These are phyloP conservation scores for Vanrija pseudolonga DNA, from an alignment of 1,284 basidiomycete species.

Conservation along the genomic window DNA sequence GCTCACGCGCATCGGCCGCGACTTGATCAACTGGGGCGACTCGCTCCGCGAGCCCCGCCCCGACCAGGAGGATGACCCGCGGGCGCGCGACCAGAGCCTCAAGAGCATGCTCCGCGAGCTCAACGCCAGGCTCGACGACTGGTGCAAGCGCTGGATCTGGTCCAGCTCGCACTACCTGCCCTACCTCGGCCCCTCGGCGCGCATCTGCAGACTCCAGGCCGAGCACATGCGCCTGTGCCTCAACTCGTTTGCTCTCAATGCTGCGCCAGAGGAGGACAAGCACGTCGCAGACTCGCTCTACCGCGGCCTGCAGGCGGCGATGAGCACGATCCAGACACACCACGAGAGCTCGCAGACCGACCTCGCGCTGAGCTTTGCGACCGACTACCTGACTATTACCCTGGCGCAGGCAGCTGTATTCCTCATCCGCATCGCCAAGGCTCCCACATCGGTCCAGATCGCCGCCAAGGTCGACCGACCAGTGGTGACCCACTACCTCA, in stretches of 20 bases:
- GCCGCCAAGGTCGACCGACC: conserved; percentile 21
- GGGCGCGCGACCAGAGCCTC: conserved; percentile 21
- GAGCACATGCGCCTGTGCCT: conserved; percentile 37
- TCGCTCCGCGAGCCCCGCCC: conserved; percentile 23
- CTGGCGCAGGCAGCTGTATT: conserved; percentile 38
- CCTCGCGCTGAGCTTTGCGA: conserved; percentile 33
- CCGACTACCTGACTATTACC: conserved; percentile 37
- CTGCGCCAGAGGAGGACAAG: conserved; percentile 24
- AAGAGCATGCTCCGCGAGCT: conserved; percentile 29
- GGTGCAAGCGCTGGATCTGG: conserved; percentile 36
- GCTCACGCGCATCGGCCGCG: conserved; percentile 34
- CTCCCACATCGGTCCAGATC: conserved; percentile 12
- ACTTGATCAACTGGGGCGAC: conserved; percentile 31
- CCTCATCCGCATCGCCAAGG: conserved; percentile 29
- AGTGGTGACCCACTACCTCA: conserved; percentile 30
- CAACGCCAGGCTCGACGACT: conserved; percentile 31
- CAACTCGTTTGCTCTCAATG: conserved; percentile 34
- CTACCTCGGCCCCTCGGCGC: conserved; percentile 30
- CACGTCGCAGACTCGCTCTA: conserved; percentile 24
- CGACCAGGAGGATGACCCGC: conserved; percentile 20
- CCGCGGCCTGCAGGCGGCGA: conserved; percentile 33
- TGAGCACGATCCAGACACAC: conserved; percentile 33
- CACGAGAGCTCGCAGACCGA: conserved; percentile 32
- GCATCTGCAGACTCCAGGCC: conserved; percentile 29
- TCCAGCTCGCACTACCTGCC: conserved; percentile 32